Conservation (phyloP, 164 flowering plant genomes). For the Umbilicus rupestris region DNA sequence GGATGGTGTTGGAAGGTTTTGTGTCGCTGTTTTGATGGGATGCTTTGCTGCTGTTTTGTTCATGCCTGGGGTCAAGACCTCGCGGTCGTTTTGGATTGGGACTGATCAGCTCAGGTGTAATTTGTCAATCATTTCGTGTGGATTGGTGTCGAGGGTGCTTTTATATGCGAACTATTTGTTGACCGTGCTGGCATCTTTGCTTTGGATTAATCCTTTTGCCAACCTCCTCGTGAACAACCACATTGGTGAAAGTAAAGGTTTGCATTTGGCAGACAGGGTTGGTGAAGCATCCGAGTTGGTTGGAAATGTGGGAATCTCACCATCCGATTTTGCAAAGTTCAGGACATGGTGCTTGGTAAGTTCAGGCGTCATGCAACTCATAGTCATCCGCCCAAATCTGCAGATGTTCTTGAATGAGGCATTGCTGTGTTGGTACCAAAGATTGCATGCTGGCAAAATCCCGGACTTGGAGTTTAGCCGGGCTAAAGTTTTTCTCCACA, state of each 20-base stretch:
- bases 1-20: conserved; percentile 45
- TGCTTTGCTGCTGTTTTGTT: conserved; percentile 44
- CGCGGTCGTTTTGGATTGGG: conserved; percentile 84
- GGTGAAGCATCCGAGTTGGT: conserved; percentile 26
- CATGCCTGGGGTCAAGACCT: conserved; percentile 50
- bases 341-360: conserved; percentile 56
- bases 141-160: conserved; percentile 44
- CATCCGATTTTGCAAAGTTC: conserved; percentile 37
- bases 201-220: conserved; percentile 72
- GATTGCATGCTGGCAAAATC: conserved; percentile 79
- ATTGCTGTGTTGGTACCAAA: conserved; percentile 85
- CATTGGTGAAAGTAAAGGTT: conserved; percentile 13
- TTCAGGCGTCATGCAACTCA: conserved; percentile 49
- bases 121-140: conserved; percentile 59
- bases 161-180: conserved; percentile 41
- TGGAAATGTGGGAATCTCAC: conserved; percentile 53
- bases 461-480: conserved; percentile 93
- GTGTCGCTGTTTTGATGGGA: conserved; percentile 43
- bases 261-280: conserved; percentile 7
- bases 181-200: conserved; percentile 41
- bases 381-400: conserved; percentile 53
- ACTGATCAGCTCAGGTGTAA: conserved; percentile 78
- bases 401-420: conserved; percentile 94
- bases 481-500: conserved; percentile 91
- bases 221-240: conserved; percentile 42